phyloP scores from a whole-genome alignment of 1,139 yeast genomes.

The Candida dubliniensis region DNA sequence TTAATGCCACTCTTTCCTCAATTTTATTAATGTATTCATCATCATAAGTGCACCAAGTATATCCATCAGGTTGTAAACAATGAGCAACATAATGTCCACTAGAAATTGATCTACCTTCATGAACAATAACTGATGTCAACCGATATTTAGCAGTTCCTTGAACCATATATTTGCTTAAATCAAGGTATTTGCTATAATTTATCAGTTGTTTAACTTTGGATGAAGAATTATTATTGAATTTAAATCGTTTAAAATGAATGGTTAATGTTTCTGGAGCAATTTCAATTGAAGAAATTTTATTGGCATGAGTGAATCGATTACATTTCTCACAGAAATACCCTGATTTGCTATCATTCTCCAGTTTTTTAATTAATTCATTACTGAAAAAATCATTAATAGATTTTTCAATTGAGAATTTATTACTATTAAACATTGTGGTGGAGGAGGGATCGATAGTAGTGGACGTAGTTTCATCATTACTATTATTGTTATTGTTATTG shows the following conservation, averaged over 20 bases:
- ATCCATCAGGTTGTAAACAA: slow-evolving; percentile 85
- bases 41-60: slow-evolving; percentile 86
- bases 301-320: slow-evolving; percentile 71
- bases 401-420: slow-evolving; percentile 60
- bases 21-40: slow-evolving; percentile 83
- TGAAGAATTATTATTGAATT: slow-evolving; percentile 74
- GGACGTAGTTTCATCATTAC: neutral
- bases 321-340: slow-evolving; percentile 91
- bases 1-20: slow-evolving; percentile 69
- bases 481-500: slow-evolving; percentile 5
- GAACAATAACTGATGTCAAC: slow-evolving; percentile 84
- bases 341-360: slow-evolving; percentile 54
- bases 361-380: slow-evolving; percentile 71
- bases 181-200: slow-evolving; percentile 73
- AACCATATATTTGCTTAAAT: slow-evolving; percentile 62
- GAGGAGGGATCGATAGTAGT: too few species aligned
- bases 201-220: slow-evolving; percentile 89
- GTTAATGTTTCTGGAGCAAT: slow-evolving; percentile 86
- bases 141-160: slow-evolving; percentile 60
- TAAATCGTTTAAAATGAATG: slow-evolving; percentile 85
- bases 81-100: slow-evolving; percentile 93
- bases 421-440: slow-evolving; percentile 1
- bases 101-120: slow-evolving; percentile 88
- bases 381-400: slow-evolving; percentile 80
- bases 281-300: slow-evolving; percentile 70